Conservation (phyloP, 768 basidiomycete species). For the Rhodotorula kratochvilovae region DNA sequence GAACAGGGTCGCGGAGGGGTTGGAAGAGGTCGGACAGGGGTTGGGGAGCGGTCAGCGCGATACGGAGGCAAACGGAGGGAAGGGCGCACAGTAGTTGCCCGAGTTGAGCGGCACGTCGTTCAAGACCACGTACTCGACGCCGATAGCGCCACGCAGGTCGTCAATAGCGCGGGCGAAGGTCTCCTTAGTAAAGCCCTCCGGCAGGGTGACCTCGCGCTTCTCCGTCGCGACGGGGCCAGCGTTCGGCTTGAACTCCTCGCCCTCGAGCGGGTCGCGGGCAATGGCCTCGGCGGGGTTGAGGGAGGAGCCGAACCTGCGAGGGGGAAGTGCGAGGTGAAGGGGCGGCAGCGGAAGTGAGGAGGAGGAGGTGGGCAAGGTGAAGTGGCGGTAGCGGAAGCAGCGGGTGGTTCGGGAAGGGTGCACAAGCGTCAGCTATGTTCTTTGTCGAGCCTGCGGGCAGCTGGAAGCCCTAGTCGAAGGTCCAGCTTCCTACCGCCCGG, state of each 20-base stretch:
- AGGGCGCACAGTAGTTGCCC: background rate
- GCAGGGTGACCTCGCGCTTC: constrained; percentile 5
- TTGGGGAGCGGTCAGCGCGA: background rate
- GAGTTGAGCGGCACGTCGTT: constrained; percentile 12
- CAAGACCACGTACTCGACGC: constrained; percentile 10
- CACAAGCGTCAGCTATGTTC: background rate
- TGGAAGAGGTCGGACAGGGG: no score
- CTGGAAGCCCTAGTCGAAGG: no score
- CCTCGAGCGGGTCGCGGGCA: background rate
- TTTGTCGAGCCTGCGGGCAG: background rate
- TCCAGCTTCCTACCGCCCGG: no score
- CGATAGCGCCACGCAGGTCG: background rate
- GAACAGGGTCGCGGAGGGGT: no score
- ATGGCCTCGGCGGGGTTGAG: constrained; percentile 15
- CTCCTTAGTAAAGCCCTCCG: constrained; percentile 3
- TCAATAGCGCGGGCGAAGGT: constrained; percentile 17
- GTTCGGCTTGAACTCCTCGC: background rate
- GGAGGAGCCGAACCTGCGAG: constrained; percentile 13
- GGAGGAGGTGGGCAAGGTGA: background rate
- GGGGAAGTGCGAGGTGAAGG: background rate
- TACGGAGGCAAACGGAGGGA: no score
- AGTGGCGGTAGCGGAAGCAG: no score
- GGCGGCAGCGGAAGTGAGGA: no score
- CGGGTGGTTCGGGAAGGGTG: no score
- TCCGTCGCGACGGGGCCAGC: background rate